Evolutionary conservation across 1,284 basidiomycete genomes (phyloP).

Genomic region (Marasmius tenuissimus): DNA sequence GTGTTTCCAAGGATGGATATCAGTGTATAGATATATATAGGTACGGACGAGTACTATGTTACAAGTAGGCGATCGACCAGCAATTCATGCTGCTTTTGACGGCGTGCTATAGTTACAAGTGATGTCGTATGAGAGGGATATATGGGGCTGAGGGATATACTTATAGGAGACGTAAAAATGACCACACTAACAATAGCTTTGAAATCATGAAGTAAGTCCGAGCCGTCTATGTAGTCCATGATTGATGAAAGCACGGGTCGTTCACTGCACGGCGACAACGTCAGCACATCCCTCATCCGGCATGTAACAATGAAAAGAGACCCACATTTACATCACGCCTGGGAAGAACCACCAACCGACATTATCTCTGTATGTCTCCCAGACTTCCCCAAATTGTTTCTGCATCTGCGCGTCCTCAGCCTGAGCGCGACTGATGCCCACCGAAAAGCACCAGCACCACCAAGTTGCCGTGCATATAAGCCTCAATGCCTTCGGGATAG

Average conservation of each 20-base stretch:
- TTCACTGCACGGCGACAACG: not conserved
- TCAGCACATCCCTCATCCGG: not conserved
- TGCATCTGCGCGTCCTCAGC: conserved; percentile 56
- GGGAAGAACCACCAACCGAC: conserved; percentile 61
- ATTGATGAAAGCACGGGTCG: not conserved
- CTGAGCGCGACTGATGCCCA: conserved; percentile 47
- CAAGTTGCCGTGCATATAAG: conserved; percentile 31
- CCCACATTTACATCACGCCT: conserved; percentile 26
- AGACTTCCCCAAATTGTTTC: conserved; percentile 48
- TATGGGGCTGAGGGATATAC: no score
- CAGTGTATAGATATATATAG: not conserved
- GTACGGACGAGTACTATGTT: not conserved
- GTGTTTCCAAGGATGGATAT: not conserved
- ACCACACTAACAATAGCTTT: no score
- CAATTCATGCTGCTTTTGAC: no score
- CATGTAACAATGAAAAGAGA: not conserved
- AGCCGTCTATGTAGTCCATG: no score
- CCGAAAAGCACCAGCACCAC: conserved; percentile 53
- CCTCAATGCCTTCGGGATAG: conserved; percentile 17
- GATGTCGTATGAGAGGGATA: no score
- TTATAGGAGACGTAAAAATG: no score
- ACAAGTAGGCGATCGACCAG: no score
- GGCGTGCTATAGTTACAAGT: no score
- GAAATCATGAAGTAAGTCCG: no score
- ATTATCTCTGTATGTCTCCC: conserved; percentile 48